Evolutionary conservation across 352 stramenopile species (phyloP).

Genomic region (Phytophthora megakarya): DNA sequence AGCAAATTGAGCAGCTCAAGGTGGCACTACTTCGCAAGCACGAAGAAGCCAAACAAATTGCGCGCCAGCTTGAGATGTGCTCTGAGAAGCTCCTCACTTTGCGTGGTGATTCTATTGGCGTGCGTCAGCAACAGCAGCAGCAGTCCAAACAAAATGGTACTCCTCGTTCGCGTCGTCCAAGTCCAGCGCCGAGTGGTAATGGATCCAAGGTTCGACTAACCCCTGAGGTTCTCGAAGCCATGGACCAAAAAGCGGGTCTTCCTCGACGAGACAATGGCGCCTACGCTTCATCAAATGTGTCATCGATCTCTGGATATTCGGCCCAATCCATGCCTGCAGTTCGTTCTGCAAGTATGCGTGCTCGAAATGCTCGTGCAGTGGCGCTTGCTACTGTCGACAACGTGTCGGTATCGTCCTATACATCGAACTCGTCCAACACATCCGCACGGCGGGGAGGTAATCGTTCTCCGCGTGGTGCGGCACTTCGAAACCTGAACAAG

Average conservation of each 20-base stretch:
- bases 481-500: conserved; percentile 57
- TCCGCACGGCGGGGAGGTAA: conserved; percentile 31
- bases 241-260: conserved; percentile 58
- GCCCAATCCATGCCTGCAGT: conserved; percentile 42
- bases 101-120: conserved; percentile 22
- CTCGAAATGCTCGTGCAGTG: conserved; percentile 40
- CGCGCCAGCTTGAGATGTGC: conserved; percentile 54
- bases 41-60: conserved; percentile 77
- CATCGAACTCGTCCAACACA: conserved; percentile 52
- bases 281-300: conserved; percentile 69
- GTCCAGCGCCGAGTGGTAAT: conserved; percentile 23
- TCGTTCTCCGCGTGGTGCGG: conserved; percentile 45
- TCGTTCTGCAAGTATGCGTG: conserved; percentile 32
- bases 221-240: conserved; percentile 59
- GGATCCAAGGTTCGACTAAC: conserved; percentile 55
- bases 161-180: conserved; percentile 11
- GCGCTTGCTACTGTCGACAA: conserved; percentile 46
- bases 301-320: conserved; percentile 68
- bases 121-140: conserved; percentile 18
- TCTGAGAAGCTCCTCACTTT: conserved; percentile 59
- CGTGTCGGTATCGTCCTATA: conserved; percentile 62
- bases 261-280: conserved; percentile 48
- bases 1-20: conserved; percentile 74
- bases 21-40: conserved; percentile 73
- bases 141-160: conserved; percentile 22